Conservation (phyloP, 129 eudicot genomes). For the carrot (Daucus carota) region DNA sequence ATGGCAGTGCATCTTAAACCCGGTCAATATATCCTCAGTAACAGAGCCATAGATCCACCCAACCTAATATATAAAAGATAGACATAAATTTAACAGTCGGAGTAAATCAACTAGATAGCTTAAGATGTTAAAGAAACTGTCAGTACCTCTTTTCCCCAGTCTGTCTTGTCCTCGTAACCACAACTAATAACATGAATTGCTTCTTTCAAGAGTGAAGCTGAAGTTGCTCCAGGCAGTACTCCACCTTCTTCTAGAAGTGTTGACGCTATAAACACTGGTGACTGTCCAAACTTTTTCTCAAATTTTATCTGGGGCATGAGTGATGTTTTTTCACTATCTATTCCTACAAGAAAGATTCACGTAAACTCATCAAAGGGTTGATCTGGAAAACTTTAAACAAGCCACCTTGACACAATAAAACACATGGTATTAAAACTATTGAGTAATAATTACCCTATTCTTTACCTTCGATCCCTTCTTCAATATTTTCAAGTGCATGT, state of each 20-base stretch:
- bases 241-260: constrained; percentile 26
- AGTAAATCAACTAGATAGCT: background rate
- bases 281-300: constrained; percentile 31
- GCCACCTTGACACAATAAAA: background rate
- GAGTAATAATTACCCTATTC: background rate
- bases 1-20: constrained; percentile 35
- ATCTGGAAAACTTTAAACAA: background rate
- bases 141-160: constrained; percentile 34
- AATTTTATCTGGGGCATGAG: constrained; percentile 33
- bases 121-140: background rate
- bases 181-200: constrained; percentile 35
- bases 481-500: constrained; percentile 31
- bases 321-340: constrained; percentile 24
- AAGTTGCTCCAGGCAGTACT: constrained; percentile 14
- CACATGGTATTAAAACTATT: background rate
- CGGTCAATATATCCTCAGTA: constrained; percentile 30
- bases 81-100: background rate
- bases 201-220: constrained; percentile 30
- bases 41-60: constrained; percentile 33
- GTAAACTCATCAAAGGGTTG: background rate
- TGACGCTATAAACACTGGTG: constrained; percentile 28
- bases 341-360: constrained; percentile 19
- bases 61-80: constrained; percentile 6
- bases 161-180: constrained; percentile 29
- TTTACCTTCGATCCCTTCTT: constrained; percentile 30